Evolutionary conservation across 805 yeast species (phyloP).

Genomic region (Lipomyces oligophaga): DNA sequence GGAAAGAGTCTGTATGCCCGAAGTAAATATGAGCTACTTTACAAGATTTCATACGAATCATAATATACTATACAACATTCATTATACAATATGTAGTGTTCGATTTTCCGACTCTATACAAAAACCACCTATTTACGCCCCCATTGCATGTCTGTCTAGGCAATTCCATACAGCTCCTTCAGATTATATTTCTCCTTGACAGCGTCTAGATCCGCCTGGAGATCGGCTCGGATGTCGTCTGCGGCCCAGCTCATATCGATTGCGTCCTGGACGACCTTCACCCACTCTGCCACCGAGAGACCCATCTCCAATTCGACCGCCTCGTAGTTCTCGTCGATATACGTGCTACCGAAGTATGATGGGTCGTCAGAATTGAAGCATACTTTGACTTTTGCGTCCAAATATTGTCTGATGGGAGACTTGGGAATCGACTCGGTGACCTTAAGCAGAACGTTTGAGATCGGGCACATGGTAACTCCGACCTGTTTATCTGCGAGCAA

Average conservation of each 20-base stretch:
- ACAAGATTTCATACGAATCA: too few species aligned
- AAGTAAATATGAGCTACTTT: too few species aligned
- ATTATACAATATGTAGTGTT: too few species aligned
- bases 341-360: slow-evolving; percentile 76
- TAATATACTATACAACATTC: too few species aligned
- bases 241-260: slow-evolving; percentile 72
- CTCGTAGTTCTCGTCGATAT: slow-evolving; percentile 69
- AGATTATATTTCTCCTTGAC: slow-evolving; percentile 25
- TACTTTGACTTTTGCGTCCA: slow-evolving; percentile 63
- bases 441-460: slow-evolving; percentile 70
- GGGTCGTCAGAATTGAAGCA: slow-evolving; percentile 77
- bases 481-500: slow-evolving; percentile 54
- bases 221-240: slow-evolving; percentile 47
- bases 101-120: too few species aligned
- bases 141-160: too few species aligned
- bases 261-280: slow-evolving; percentile 57
- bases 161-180: slow-evolving; percentile 25
- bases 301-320: slow-evolving; percentile 64
- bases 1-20: too few species aligned
- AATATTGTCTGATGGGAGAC: slow-evolving; percentile 58
- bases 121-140: too few species aligned
- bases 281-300: slow-evolving; percentile 60
- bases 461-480: slow-evolving; percentile 70
- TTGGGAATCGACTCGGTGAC: slow-evolving; percentile 66
- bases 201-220: slow-evolving; percentile 36